Evolutionary conservation across 169 alveolate genomes (phyloP).

Genomic region (Plasmodium cynomolgi): DNA sequence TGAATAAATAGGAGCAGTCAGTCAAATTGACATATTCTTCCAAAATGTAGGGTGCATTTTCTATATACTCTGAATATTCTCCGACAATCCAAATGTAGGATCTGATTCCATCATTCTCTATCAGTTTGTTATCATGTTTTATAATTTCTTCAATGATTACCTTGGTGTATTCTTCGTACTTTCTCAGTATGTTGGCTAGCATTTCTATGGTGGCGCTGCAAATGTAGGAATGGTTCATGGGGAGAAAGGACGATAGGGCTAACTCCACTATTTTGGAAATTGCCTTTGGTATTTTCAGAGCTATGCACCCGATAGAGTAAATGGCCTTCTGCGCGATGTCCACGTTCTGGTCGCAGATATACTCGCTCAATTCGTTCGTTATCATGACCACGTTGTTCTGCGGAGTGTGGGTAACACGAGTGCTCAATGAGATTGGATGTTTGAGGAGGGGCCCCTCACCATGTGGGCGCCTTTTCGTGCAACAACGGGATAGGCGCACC

Average conservation of each 20-base stretch:
- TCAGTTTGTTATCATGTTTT: conserved; percentile 75
- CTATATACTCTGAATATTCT: conserved; percentile 83
- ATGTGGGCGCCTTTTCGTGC: background rate
- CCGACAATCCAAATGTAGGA: conserved; percentile 81
- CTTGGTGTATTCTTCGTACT: conserved; percentile 86
- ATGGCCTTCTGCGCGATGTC: conserved; percentile 93
- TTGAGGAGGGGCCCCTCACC: background rate
- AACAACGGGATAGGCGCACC: background rate
- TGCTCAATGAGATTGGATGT: background rate
- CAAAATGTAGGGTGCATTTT: conserved; percentile 85
- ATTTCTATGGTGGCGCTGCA: conserved; percentile 88
- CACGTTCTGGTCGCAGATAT: conserved; percentile 94
- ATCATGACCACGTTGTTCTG: conserved; percentile 89
- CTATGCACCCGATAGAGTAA: conserved; percentile 92
- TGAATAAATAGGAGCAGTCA: conserved; percentile 80
- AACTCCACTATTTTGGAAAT: conserved; percentile 86
- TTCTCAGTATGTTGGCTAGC: conserved; percentile 87
- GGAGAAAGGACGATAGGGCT: conserved; percentile 80
- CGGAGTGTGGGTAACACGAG: background rate
- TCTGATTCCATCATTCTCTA: conserved; percentile 67
- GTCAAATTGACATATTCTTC: conserved; percentile 84
- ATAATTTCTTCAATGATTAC: conserved; percentile 79
- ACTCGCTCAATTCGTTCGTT: conserved; percentile 93
- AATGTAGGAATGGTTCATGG: conserved; percentile 81
- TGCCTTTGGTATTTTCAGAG: conserved; percentile 89